phyloP scores from a whole-genome alignment of 345 rosid genomes.

The Schrenkiella parvula region DNA sequence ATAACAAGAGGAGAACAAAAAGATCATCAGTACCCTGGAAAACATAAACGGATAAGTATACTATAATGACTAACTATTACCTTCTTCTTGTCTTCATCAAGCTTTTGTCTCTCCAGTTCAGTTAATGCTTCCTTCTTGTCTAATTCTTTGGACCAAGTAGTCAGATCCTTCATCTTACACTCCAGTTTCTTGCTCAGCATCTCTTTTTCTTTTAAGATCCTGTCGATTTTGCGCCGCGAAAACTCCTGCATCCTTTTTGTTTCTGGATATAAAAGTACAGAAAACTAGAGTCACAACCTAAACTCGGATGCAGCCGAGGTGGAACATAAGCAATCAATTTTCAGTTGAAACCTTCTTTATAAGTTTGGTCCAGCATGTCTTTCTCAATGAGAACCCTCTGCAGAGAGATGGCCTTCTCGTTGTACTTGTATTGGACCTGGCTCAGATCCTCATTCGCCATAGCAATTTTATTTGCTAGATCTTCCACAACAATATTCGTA shows the following conservation, averaged over 20 bases:
- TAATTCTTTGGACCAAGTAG: slow-evolving; percentile 58
- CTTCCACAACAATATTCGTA: slow-evolving; percentile 39
- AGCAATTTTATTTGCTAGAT: slow-evolving; percentile 55
- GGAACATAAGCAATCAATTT: neutral
- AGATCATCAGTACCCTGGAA: slow-evolving; percentile 23
- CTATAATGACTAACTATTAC: slow-evolving; percentile 32
- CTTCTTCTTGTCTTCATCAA: slow-evolving; percentile 76
- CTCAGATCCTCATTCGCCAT: slow-evolving; percentile 54
- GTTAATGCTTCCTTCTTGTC: slow-evolving; percentile 74
- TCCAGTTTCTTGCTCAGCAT: slow-evolving; percentile 58
- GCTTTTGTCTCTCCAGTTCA: slow-evolving; percentile 78
- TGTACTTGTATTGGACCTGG: slow-evolving; percentile 44
- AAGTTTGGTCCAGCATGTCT: slow-evolving; percentile 57
- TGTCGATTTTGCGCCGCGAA: slow-evolving; percentile 53
- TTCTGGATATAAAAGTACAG: slow-evolving; percentile 42
- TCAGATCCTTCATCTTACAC: slow-evolving; percentile 47
- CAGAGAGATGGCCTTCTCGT: slow-evolving; percentile 51
- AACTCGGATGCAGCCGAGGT: neutral
- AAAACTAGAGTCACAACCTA: neutral
- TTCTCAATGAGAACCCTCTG: slow-evolving; percentile 64
- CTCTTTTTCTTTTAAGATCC: slow-evolving; percentile 65
- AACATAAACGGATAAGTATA: neutral
- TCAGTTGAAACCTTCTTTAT: slow-evolving; percentile 53
- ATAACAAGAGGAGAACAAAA: slow-evolving; percentile 14
- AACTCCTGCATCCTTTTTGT: slow-evolving; percentile 63